A percentile compares a stretch with the other conserved stretches of the same genome.
These are phyloP conservation scores for Dendrostoma leiphaemia DNA, from an alignment of 2,329 filamentous ascomycete genomes.

Conservation along the genomic window DNA sequence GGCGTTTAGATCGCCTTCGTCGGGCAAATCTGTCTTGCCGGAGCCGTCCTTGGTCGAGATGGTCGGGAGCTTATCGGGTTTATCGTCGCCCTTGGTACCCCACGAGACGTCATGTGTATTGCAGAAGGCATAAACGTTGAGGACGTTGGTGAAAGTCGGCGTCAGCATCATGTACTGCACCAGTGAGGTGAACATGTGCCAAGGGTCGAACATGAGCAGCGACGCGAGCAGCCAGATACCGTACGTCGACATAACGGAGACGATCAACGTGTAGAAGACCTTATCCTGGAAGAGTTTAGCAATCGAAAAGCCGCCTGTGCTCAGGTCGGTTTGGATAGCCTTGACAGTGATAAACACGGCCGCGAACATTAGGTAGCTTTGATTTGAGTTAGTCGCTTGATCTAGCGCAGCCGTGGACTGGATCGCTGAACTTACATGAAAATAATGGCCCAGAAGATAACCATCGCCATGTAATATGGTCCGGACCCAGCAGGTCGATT, in stretches of 20 bases:
- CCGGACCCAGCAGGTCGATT: slow-evolving; percentile 94
- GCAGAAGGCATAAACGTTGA: slow-evolving; percentile 99
- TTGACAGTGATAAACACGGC: slow-evolving; percentile 91
- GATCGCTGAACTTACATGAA: slow-evolving; percentile 66
- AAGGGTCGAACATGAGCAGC: slow-evolving; percentile 93
- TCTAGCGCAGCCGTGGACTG: neutral
- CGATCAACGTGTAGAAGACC: slow-evolving; percentile 89
- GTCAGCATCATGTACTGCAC: slow-evolving; percentile 92
- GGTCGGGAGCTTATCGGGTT: slow-evolving; percentile 83
- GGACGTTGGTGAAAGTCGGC: slow-evolving; percentile 95
- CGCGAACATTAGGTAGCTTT: slow-evolving; percentile 86
- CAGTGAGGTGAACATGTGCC: slow-evolving; percentile 98
- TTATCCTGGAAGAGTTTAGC: slow-evolving; percentile 77
- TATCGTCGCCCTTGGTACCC: slow-evolving; percentile 98
- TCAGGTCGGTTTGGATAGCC: slow-evolving; percentile 72
- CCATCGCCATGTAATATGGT: slow-evolving; percentile 92
- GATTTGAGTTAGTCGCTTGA: slow-evolving; percentile 24
- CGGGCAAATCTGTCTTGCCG: slow-evolving; percentile 93
- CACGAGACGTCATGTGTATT: slow-evolving; percentile 97
- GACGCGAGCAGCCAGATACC: slow-evolving; percentile 90
- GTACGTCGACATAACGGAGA: slow-evolving; percentile 90
- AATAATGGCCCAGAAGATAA: slow-evolving; percentile 96
- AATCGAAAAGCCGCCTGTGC: slow-evolving; percentile 64
- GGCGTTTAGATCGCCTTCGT: slow-evolving; percentile 91
- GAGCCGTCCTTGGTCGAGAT: slow-evolving; percentile 85